Conservation (phyloP, 1,139 yeast genomes). For the Geotrichum bryndzae region DNA sequence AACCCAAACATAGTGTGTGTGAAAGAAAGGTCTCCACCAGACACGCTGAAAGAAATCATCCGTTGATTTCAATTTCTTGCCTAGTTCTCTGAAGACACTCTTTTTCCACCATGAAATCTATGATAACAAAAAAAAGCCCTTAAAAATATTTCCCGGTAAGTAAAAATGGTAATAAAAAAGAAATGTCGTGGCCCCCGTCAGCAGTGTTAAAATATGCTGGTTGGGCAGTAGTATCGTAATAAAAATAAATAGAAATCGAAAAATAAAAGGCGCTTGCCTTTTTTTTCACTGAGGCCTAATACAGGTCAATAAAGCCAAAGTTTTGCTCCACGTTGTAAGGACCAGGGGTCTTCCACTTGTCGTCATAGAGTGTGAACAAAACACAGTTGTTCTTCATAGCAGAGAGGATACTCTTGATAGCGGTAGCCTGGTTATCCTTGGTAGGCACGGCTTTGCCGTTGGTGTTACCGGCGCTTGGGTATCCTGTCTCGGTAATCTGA, state of each 20-base stretch:
- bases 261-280: background rate
- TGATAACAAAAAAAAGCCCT: background rate
- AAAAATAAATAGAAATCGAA: constrained; percentile 7
- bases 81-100: background rate
- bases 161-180: background rate
- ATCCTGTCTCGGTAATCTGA: constrained; percentile 76
- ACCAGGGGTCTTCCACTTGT: constrained; percentile 86
- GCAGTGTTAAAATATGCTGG: background rate
- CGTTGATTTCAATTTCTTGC: background rate
- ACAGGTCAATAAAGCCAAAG: constrained; percentile 47
- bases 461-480: constrained; percentile 66
- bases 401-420: constrained; percentile 55
- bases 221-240: background rate
- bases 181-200: background rate
- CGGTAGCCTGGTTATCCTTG: constrained; percentile 60
- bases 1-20: background rate
- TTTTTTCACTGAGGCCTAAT: background rate
- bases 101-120: background rate
- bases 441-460: constrained; percentile 74
- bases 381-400: constrained; percentile 50
- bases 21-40: background rate
- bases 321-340: constrained; percentile 77
- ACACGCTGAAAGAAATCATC: background rate
- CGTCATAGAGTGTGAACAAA: constrained; percentile 70
- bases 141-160: background rate